Evolutionary conservation across 2,329 filamentous ascomycete species (phyloP).

Genomic region (Ramularia endophylla): DNA sequence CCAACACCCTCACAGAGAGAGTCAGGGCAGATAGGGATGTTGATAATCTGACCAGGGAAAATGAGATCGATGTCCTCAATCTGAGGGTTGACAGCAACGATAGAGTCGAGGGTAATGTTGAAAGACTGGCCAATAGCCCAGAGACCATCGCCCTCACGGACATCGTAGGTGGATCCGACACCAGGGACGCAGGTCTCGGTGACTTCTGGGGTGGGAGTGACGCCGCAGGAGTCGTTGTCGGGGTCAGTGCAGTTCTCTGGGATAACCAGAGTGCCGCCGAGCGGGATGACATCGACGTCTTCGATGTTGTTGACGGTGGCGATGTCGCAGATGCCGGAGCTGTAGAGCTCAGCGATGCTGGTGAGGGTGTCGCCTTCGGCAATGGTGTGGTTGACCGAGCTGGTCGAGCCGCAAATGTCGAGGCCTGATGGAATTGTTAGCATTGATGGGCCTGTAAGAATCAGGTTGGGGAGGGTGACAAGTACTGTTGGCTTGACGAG

Average conservation of each 20-base stretch:
- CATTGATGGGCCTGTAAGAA: too few relatives aligned
- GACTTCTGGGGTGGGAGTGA: conserved; percentile 3
- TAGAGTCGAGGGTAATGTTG: conserved; percentile 22
- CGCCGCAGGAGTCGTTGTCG: conserved; percentile 23
- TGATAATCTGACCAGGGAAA: conserved; percentile 19
- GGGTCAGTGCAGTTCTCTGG: conserved; percentile 23
- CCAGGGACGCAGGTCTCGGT: conserved; percentile 22
- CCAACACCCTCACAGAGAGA: conserved; percentile 16
- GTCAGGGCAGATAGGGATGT: conserved; percentile 21
- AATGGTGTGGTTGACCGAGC: conserved; percentile 16
- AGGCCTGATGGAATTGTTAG: too few relatives aligned
- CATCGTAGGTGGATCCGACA: conserved; percentile 18
- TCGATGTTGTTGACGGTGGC: conserved; percentile 25
- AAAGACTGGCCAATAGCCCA: conserved; percentile 17
- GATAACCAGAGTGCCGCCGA: conserved; percentile 24
- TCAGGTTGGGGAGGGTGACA: too few relatives aligned
- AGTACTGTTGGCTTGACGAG: too few relatives aligned
- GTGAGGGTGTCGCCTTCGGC: conserved; percentile 17
- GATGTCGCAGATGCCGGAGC: conserved; percentile 25
- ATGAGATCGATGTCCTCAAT: conserved; percentile 20
- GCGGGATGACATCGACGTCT: conserved; percentile 31
- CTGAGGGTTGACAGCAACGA: conserved; percentile 21
- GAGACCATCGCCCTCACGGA: conserved; percentile 20
- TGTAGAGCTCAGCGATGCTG: conserved; percentile 15
- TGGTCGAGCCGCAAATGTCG: conserved; percentile 14